Base-by-base conservation (phyloP, 306 rosid genomes). In the Vigna nakashimae region DNA sequence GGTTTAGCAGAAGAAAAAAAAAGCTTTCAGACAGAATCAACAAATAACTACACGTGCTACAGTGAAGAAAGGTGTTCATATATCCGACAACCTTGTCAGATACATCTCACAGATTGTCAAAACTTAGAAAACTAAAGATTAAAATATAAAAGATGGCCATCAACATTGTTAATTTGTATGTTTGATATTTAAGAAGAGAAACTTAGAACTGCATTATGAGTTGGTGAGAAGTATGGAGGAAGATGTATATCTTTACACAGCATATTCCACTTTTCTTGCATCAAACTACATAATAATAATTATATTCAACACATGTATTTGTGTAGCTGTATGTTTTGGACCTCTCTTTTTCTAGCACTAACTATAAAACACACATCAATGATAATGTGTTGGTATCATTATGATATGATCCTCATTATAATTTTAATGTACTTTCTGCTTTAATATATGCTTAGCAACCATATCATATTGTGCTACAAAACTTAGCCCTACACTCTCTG, bases 291-390 rank as follows among this genome's bases (percentile, higher is more conserved):
- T 81, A 45, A 65, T 81, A 45, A 65, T 74, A 51, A 73, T 34
- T 45, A 45, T 45, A 45, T 62, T 69, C 49, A 26, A 64, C 38
- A 43, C 48, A 43, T 43, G 53, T 45, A 17, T 63, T 36, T 50
- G 38, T 32, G 13, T 56, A 75, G 84, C 79, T 72, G 79, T 80
- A 76, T 79, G 73, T 82, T 71, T 76, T 76, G 79, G 84, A 82
- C 85, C 62, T 64, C 20, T 70, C 52, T 51, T 55, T 36, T 9
- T 58, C 32, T 73, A 49, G 5, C 49, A 12, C 58, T 72, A 14
- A 36, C 43, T 43, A 20, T 20, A 43, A 43, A 8, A 43, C 48
- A 43, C 9, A 43, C 17, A 14, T 22, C 55, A 77, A 13, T n/a
- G 11, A 73, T 62, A 71, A 20, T 15, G 63, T 75, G 63, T 18